Base-by-base conservation (phyloP, 2,329 filamentous ascomycete genomes). In the Geosmithia flava region DNA sequence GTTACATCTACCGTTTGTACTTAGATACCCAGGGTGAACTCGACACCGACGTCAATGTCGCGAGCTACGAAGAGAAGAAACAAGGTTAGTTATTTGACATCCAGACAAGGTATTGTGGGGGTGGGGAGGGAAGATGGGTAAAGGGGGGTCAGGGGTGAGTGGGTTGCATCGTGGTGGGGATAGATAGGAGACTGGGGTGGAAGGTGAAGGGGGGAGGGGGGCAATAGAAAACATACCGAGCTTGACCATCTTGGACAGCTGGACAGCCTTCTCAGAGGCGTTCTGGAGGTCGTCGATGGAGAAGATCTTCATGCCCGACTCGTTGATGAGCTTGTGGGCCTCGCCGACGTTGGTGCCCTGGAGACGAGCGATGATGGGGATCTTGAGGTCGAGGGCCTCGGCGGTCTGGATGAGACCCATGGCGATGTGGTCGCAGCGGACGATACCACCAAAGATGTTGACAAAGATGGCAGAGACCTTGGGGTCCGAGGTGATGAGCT, bases 401-500 rank as follows among this genome's bases (percentile, higher is more conserved):
- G 93, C 93, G 50, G 95, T 95, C 66, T 87, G 84, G 74, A 98
- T 95, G 59, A 98, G 78, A 63, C 93, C 93, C 70, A 90, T 85
- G 56, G 93, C 93, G 65, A 98, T 98, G 62, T 87, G 89, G 67
- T 98, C 93, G 67, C 93, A 98, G 62, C 93, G 83, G 58, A 98
- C 93, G 59, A 98, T 98, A 72, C 93, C 93, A 66, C 93, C 93
- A 65, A 98, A 98, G 69, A 98, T 98, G 81, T 98, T 98, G 75
- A 98, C 93, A 60, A 98, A 98, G 74, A 98, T 93, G 62, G 93
- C 93, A 47, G 90, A 91, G 56, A 98, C 93, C 79, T 97, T 97
- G 64, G 89, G 82, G 69, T 98, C 93, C 70, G 85, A 93, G 59
- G 93, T 98, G 75, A 98, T 98, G 62, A 98, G 86, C 69, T 95